Percentiles rank a stretch among this genome's conserved stretches.
Evolutionary conservation across 78 protist species (phyloP).

Genomic region (Neovahlkampfia damariscottae): DNA sequence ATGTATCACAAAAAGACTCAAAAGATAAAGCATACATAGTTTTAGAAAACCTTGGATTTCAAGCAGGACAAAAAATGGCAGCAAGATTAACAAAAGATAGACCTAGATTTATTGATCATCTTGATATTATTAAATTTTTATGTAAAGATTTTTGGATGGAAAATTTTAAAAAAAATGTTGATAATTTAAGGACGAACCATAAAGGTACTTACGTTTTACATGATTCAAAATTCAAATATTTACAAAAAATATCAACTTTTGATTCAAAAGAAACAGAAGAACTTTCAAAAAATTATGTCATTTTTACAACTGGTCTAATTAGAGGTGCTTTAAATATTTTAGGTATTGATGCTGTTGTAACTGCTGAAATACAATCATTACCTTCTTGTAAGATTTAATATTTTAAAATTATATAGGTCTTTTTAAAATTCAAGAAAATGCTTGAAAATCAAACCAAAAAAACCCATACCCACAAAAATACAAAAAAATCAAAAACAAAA

Average conservation of each 20-base stretch:
- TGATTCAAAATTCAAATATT: background rate
- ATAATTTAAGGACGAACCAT: background rate
- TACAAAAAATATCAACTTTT: background rate
- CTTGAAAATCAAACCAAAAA: too few relatives aligned
- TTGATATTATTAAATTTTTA: background rate
- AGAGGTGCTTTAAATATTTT: background rate
- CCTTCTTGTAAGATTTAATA: too few relatives aligned
- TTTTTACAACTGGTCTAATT: background rate
- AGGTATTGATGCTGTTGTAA: background rate
- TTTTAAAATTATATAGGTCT: too few relatives aligned
- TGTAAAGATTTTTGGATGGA: background rate
- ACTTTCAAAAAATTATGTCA: background rate
- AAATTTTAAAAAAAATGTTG: background rate
- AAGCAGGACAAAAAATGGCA: background rate
- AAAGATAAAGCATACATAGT: background rate
- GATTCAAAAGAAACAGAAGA: background rate
- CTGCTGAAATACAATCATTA: background rate
- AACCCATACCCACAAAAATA: too few relatives aligned
- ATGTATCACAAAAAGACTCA: background rate
- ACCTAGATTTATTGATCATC: background rate
- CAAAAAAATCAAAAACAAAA: too few relatives aligned
- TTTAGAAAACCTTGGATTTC: background rate
- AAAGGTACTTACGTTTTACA: conserved; percentile 3
- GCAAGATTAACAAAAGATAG: background rate
- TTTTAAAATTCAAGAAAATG: too few relatives aligned